Evolutionary conservation across 768 basidiomycete species (phyloP), one percentile per base, ranked within the genome.

Genomic region (Mycena chlorophos): DNA sequence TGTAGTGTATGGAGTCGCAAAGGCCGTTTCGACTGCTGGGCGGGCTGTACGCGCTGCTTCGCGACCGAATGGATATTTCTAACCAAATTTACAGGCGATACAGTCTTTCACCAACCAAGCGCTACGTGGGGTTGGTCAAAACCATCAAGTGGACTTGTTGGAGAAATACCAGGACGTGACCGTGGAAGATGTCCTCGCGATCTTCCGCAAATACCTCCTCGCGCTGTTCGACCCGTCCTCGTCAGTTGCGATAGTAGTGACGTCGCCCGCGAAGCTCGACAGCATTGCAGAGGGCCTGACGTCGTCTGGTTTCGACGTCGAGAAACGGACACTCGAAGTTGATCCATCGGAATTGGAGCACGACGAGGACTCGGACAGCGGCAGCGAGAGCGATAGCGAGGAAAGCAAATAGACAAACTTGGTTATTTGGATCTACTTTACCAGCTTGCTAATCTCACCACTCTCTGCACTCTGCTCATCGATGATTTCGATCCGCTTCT

Each of bases 51-150:
- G 87, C 73, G 13, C 29, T 22, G 43, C 34, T 31, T 38, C 45
- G 19, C 16, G 13, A 13, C 30, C 23, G 20, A 45, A 23, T 50
- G 28, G n/a, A 4, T n/a, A 5, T 16, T 51, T 55, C 19, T 14
- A 27, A 29, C 55, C 61, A 64, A 51, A 65, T 31, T 4, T 46
- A 3, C 63, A 94, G 92, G 93, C 94, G 1, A 68, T 82, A 34
- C 79, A 82, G 23, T 96, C 94, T 0, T 98, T 97, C 72, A 76
- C 80, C 27, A 95, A 98, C 71, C 92, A 97, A 75, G 90, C 87
- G 0, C 77, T 99, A n/a, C 91, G 90, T 66, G 89, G 86, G 28
- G 82, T 98, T 10, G 73, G 87, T 4, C 85, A 87, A 65, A 82
- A 85, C 57, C 77, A 89, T 65, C 87, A 89, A 63, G 76, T 89